Percentiles rank a stretch among this genome's conserved stretches.
These are phyloP conservation scores for Mortierella sp. DNA, from an alignment of 371 early-diverging fungal genomes.

Conservation along the genomic window DNA sequence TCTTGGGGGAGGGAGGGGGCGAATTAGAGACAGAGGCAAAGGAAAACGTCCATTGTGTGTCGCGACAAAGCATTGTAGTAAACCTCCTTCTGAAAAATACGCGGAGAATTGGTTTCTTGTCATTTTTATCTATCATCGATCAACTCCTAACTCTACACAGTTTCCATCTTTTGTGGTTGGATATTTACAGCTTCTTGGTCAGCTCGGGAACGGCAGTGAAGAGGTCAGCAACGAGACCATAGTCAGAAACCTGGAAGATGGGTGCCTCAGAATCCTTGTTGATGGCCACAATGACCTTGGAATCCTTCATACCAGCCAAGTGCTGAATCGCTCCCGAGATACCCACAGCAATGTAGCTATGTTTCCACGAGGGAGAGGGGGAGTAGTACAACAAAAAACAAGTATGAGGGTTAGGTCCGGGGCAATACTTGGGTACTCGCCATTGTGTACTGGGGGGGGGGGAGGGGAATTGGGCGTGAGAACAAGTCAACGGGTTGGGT, in stretches of 20 bases:
- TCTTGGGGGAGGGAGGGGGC: no score
- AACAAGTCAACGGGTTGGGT: no score
- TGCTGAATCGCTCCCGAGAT: constrained; percentile 98
- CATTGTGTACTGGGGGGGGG: no score
- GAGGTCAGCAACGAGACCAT: constrained; percentile 95
- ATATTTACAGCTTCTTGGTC: constrained; percentile 82
- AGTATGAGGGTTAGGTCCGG: neutral
- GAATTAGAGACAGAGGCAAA: no score
- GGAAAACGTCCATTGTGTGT: no score
- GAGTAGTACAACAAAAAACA: neutral
- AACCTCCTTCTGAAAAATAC: no score
- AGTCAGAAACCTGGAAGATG: constrained; percentile 98
- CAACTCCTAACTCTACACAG: no score
- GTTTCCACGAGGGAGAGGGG: constrained; percentile 17
- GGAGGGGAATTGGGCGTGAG: no score
- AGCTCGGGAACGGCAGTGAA: constrained; percentile 95
- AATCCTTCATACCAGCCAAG: constrained; percentile 99
- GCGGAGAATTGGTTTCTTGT: no score
- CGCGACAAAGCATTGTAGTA: no score
- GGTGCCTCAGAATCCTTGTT: constrained; percentile 99
- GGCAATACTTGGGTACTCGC: neutral
- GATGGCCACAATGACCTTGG: constrained; percentile 97
- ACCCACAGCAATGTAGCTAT: constrained; percentile 94
- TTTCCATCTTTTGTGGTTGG: neutral
- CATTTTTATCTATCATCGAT: no score